phyloP scores from a whole-genome alignment of 164 flowering plant genomes.

The Stephania cephalantha region DNA sequence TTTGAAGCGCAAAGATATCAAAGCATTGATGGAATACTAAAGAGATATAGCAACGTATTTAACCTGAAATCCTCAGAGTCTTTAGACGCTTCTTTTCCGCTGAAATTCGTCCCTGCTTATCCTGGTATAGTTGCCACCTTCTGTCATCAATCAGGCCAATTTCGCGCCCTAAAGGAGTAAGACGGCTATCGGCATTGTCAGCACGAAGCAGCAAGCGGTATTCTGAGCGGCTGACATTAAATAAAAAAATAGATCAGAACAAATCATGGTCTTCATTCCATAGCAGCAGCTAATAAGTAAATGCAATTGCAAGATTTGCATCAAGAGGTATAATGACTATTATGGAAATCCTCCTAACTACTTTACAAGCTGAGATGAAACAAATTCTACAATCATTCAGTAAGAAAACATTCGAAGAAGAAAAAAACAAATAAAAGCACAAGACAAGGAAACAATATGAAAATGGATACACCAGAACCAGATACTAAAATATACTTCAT shows the following conservation, averaged over 20 bases:
- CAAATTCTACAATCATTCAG: no score
- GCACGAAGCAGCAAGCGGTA: conserved; percentile 82
- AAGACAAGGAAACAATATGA: no score
- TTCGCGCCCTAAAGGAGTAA: conserved; percentile 87
- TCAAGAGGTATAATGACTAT: neutral
- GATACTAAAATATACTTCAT: no score
- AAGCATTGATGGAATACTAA: neutral
- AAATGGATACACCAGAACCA: no score
- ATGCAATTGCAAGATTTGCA: neutral
- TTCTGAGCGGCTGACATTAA: conserved; percentile 72
- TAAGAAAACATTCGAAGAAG: no score
- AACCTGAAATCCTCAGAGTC: conserved; percentile 78
- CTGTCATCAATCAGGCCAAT: conserved; percentile 91
- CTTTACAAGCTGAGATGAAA: no score
- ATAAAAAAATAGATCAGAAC: neutral
- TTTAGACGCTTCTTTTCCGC: conserved; percentile 78
- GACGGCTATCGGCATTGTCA: conserved; percentile 97
- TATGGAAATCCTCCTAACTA: no score
- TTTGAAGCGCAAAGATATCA: neutral
- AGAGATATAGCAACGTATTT: conserved; percentile 4
- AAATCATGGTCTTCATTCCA: neutral
- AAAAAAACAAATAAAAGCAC: no score
- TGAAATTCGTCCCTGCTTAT: conserved; percentile 67
- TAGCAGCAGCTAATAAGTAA: neutral
- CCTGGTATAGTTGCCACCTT: conserved; percentile 78